These are phyloP conservation scores for Thuidium tamariscinum DNA, from an alignment of 225 moss, liverwort and hornwort genomes.

Conservation along the genomic window DNA sequence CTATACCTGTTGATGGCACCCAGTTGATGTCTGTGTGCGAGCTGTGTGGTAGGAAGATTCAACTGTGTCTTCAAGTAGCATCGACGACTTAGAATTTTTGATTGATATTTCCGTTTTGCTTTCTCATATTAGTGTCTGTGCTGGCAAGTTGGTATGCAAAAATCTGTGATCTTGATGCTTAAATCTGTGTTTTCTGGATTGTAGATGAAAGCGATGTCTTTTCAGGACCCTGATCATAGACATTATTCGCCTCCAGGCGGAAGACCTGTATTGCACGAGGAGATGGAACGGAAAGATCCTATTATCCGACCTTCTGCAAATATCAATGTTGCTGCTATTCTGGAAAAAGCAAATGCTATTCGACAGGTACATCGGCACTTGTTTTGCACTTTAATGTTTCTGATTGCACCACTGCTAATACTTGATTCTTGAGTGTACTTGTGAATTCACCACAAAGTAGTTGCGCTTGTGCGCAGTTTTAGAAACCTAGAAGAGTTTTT, in stretches of 20 bases:
- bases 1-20: background rate
- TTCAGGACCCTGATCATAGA: slow-evolving; percentile 35
- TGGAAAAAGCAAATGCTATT: slow-evolving; percentile 91
- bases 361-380: slow-evolving; percentile 50
- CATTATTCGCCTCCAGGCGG: slow-evolving; percentile 18
- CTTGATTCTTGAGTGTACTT: background rate
- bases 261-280: slow-evolving; percentile 31
- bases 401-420: background rate
- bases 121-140: background rate
- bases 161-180: too few relatives aligned
- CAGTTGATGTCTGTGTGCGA: background rate
- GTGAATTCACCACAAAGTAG: background rate
- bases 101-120: background rate
- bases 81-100: background rate
- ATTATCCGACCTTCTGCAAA: slow-evolving; percentile 43
- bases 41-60: background rate
- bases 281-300: slow-evolving; percentile 53
- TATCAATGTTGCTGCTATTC: slow-evolving; percentile 86
- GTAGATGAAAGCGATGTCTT: slow-evolving; percentile 70
- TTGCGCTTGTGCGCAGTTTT: background rate
- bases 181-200: background rate
- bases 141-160: background rate
- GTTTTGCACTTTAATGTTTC: background rate
- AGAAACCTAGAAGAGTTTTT: background rate
- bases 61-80: background rate